These are phyloP conservation scores for Pichia deserticola DNA, from an alignment of 805 yeast genomes.

Conservation along the genomic window DNA sequence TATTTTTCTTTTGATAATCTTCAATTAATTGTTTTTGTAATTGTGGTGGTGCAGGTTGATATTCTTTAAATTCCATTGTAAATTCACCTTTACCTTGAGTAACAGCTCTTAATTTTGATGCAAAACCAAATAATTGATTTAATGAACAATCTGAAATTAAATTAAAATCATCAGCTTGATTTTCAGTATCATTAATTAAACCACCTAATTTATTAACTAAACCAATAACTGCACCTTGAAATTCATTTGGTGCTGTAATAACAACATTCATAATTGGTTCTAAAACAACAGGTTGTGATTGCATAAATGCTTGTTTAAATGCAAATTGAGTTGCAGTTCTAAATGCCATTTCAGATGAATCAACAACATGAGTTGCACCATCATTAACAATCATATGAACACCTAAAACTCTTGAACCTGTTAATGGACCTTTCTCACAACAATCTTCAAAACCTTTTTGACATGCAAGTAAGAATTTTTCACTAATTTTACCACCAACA, in stretches of 20 bases:
- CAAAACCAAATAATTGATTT: constrained; percentile 93
- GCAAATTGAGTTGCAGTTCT: constrained; percentile 89
- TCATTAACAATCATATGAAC: constrained; percentile 90
- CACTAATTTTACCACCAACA: constrained; percentile 96
- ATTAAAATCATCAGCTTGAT: constrained; percentile 90
- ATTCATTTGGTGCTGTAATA: constrained; percentile 91
- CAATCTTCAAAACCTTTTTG: constrained; percentile 93
- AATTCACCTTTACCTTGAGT: constrained; percentile 99
- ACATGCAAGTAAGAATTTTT: constrained; percentile 90
- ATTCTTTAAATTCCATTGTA: constrained; percentile 87
- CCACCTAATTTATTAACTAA: constrained; percentile 89
- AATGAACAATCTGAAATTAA: constrained; percentile 93
- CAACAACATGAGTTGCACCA: constrained; percentile 97
- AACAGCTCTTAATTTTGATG: constrained; percentile 88
- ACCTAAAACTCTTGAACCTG: constrained; percentile 91
- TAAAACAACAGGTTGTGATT: constrained; percentile 77
- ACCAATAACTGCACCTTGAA: constrained; percentile 90
- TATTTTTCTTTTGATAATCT: constrained; percentile 60
- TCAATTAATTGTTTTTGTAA: constrained; percentile 86
- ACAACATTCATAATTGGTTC: constrained; percentile 96
- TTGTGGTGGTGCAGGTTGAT: constrained; percentile 85
- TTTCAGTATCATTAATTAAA: constrained; percentile 87
- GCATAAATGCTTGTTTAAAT: constrained; percentile 82
- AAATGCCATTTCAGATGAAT: constrained; percentile 93
- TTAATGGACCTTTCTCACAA: constrained; percentile 91